Evolutionary conservation across 371 early-diverging fungal genomes (phyloP), one percentile per base, ranked within the genome.

Genomic region (Rhizopus sp.): DNA sequence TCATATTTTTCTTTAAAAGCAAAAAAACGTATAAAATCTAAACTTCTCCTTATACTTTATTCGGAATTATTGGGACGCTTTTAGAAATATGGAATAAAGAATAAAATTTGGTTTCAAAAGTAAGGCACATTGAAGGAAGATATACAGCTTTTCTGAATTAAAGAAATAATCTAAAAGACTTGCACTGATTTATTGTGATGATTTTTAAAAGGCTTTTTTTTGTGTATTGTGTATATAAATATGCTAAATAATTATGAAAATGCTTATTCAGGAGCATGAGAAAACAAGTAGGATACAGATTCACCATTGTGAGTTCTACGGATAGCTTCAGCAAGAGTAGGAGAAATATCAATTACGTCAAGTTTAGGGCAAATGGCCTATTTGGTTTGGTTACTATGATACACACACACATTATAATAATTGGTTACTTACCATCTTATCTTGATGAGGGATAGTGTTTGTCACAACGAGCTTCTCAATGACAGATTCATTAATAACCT

Each of bases 301-400:
- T 97, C 96, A 58, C 97, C 97, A 65, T 97, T 96, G 71, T 97
- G 97, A 30, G 93, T 97, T 62, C 96, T 81, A 55, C 79, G 69
- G 54, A 77, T 80, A n/a, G 95, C 93, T 77, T 98, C 99, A 33
- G 96, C 95, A 67, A 98, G 83, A 2, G 93, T 93, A 16, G 93
- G 83, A 10, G 95, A 87, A 46, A 97, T 91, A 73, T 98, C 98
- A 63, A 98, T 93, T 37, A 90, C 88, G 50, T 93, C 91, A 40
- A 98, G 70, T 76, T 97, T 96, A 45, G 89, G 84, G 71, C 95
- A 95, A n/a, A 86, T 54, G 42, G 85, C 81, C 74, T 86, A 50
- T 32, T 39, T 39, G 23, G 23, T 23, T 23, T 23, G 23, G 23
- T 23, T 5, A 17, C 2, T 15, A 45, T 29, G 30, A 54, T 15